Evolutionary conservation across 805 yeast genomes (phyloP), one percentile per base, ranked within the genome.

Genomic region (Kuraishia piskuri): DNA sequence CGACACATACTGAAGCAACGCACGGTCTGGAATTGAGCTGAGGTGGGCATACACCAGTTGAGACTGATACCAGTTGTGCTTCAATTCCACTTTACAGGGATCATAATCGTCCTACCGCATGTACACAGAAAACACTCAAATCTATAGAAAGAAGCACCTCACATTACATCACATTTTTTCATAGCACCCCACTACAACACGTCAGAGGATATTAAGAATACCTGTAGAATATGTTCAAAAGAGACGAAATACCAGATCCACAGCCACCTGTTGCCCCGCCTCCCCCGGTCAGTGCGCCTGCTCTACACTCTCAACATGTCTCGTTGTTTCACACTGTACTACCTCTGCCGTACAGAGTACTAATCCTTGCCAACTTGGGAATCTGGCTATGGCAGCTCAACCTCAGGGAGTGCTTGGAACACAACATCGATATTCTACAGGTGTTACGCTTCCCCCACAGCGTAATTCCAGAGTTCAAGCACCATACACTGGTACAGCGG

Each of bases 311-410:
- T 19, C 47, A 45, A 19, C 22, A 20, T 21, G 23, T 21, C 22
- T 22, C 47, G 22, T 14, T 44, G n/a, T 70, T 72, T 55, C 74
- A 71, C 52, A 54, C 63, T 21, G 54, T 53, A 49, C 60, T 75
- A 45, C 84, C 84, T 1, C 61, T 76, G n/a, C 81, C 84, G 1
- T 78, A 74, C 58, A 62, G 84, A 49, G 74, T 82, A 49, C 66
- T 82, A 17, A 58, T 79, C 2, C 66, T 82, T 19, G 56, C 83
- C 2, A 72, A 78, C 54, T 50, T 74, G 3, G 86, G 85, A 4
- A 61, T 76, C 4, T 72, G 78, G 65, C 62, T 82, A 22, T 84
- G 88, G 88, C 72, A 69, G 48, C 52, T 70, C 48, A 73, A 79
- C 51, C 67, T 80, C 45, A 60, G 64, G 53, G 59, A 73, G 22